These are phyloP conservation scores for Cordyceps militaris DNA, from an alignment of 2,329 filamentous ascomycete species.

Conservation along the genomic window DNA sequence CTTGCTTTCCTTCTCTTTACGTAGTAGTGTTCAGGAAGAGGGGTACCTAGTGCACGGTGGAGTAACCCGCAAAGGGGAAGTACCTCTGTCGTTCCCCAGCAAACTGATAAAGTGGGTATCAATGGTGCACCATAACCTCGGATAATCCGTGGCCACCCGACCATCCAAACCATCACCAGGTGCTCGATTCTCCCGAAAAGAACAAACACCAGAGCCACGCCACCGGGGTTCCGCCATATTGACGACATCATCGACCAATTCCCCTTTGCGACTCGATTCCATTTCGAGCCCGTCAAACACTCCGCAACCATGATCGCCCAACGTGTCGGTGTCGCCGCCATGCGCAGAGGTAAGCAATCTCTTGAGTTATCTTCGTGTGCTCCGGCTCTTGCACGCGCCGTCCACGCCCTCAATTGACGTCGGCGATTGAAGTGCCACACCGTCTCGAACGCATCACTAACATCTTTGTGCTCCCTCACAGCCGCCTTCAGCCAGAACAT, in stretches of 20 bases:
- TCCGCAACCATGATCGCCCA: slow-evolving; percentile 43
- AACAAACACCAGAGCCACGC: neutral
- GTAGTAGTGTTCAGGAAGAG: no score
- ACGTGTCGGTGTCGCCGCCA: slow-evolving; percentile 50
- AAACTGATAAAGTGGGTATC: no score
- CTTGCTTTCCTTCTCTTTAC: no score
- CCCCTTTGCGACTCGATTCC: neutral
- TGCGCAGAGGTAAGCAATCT: slow-evolving; percentile 47
- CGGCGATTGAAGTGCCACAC: neutral
- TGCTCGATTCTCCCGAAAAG: neutral
- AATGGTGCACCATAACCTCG: no score
- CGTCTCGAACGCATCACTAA: neutral
- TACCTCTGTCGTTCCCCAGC: no score
- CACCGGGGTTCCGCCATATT: slow-evolving; percentile 8
- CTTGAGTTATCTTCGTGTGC: slow-evolving; percentile 1
- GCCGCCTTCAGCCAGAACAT: slow-evolving; percentile 39
- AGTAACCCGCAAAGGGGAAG: no score
- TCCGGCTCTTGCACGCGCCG: neutral
- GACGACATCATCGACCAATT: slow-evolving; percentile 16
- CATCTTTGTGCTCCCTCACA: neutral
- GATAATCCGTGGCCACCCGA: no score
- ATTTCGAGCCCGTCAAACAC: slow-evolving; percentile 18
- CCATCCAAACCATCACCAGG: no score
- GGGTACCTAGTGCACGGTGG: no score
- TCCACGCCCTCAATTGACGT: neutral